Evolutionary conservation across 2,329 filamentous ascomycete genomes (phyloP), one percentile per base, ranked within the genome.

Genomic region (Paraconiothyrium brasiliense): DNA sequence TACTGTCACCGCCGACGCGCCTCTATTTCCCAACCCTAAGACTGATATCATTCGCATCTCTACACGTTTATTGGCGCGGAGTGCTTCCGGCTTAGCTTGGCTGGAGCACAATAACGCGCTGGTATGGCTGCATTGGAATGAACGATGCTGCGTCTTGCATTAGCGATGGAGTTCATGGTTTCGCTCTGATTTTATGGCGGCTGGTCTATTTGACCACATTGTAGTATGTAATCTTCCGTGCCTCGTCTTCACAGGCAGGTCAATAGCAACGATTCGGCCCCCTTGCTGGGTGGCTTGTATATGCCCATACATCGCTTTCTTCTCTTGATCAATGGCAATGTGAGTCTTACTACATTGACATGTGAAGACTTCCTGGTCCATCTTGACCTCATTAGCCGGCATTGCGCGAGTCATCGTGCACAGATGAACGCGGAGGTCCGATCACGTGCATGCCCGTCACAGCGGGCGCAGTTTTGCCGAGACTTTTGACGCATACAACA

Each of bases 111-210:
- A 44, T 20, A 16, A 58, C 54, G 48, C 57, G 62, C 27, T 49
- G 46, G 16, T 37, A 20, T 55, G 55, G 34, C 43, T 54, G 51
- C 55, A 59, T 54, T 61, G 35, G 59, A 59, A 61, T 61, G 48
- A 57, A 60, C 60, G 64, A 60, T 4, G 49, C 50, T 64, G 67
- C 61, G 62, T 67, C 65, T 63, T 71, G 72, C 71, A 75, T 75
- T 62, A 75, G 72, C 72, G 71, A 68, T 59, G 72, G 72, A 68
- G 71, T 74, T 70, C 24, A 16, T 46, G 34, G 27, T 60, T 46
- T 34, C 41, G 24, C 59, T 57, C 27, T 34, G 32, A 39, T 51
- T 52, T 50, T 50, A 51, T 30, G 43, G 35, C 37, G 43, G 11
- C 7, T n/a, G 34, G 49, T 54, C 50, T 8, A 5, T 37, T 27